Percentiles rank a stretch among this genome's conserved stretches.
phyloP scores from a whole-genome alignment of 306 rosid species.

The Rosa rugosa region DNA sequence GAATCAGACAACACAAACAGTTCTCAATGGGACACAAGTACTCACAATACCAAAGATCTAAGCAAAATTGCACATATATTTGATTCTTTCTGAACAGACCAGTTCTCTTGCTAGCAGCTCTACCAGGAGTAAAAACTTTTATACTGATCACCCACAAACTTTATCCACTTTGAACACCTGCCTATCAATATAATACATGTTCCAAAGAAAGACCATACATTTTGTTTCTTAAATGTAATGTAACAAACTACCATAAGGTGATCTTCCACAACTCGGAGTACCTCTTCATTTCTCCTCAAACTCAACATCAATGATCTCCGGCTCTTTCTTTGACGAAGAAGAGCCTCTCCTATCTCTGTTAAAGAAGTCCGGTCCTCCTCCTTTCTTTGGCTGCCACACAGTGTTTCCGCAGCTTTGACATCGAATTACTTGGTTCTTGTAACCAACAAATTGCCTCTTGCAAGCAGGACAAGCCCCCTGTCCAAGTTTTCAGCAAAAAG shows the following conservation, averaged over 20 bases:
- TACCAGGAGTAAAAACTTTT: neutral
- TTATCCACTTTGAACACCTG: neutral
- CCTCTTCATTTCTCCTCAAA: conserved; percentile 84
- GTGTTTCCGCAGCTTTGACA: conserved; percentile 84
- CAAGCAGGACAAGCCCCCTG: conserved; percentile 97
- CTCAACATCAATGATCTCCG: conserved; percentile 84
- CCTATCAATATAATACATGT: neutral
- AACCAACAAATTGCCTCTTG: conserved; percentile 75
- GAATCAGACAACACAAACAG: neutral
- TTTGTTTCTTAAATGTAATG: neutral
- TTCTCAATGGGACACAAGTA: neutral
- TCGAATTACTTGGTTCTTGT: conserved; percentile 73
- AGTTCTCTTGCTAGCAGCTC: neutral
- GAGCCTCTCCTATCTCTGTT: conserved; percentile 46
- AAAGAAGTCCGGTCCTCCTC: conserved; percentile 48
- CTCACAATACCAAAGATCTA: neutral
- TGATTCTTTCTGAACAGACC: neutral
- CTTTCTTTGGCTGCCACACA: conserved; percentile 85
- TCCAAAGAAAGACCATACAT: neutral
- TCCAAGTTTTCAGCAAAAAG: conserved; percentile 18
- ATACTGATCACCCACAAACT: neutral
- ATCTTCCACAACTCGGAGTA: neutral
- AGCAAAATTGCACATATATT: neutral
- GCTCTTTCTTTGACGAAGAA: conserved; percentile 59
- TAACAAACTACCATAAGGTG: neutral